Evolutionary conservation across 352 stramenopile genomes (phyloP), one percentile per base, ranked within the genome.

Genomic region (Globisporangium spinosum): DNA sequence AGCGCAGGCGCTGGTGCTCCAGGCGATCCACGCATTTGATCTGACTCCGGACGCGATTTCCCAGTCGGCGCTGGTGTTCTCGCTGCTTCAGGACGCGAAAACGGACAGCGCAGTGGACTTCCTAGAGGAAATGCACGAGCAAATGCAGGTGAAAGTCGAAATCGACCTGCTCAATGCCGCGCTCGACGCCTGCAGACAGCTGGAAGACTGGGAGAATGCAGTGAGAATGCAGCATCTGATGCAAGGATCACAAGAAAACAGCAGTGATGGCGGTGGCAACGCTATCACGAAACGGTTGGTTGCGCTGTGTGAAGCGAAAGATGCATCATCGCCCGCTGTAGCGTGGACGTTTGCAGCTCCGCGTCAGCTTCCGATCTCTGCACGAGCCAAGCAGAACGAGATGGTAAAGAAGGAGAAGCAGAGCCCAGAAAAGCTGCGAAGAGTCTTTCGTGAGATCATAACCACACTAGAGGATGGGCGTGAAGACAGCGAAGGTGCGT

Each of bases 111-210:
- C 70, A 2, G 75, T 85, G 22, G 35, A 65, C 1, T 85, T 79
- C 29, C 12, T 87, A 10, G 51, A 70, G 43, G 45, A 62, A 1
- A 62, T 75, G 25, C 47, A 58, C 12, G 29, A 27, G 7, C 32
- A 17, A 22, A 7, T 17, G 32, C 56, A 62, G n/a, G 3, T 32
- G 0, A 5, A 15, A 10, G n/a, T 54, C 35, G 68, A 63, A 12
- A 29, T 59, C 3, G 53, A 62, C 20, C 64, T 81, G 20, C 62
- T 77, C 17, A 82, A 79, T 59, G 75, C 64, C 6, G 62, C 88
- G n/a, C 45, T 89, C 7, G 83, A 91, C 69, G 73, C 71, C 10
- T 90, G 80, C 49, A 73, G 80, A 5, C 71, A 85, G 23, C 62
- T 62, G 35, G 59, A 56, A 2, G 65, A 83, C 23, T 90, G 80